Evolutionary conservation across 2,329 filamentous ascomycete genomes (phyloP), one percentile per base, ranked within the genome.

Genomic region (Ophiosphaerella narmari): DNA sequence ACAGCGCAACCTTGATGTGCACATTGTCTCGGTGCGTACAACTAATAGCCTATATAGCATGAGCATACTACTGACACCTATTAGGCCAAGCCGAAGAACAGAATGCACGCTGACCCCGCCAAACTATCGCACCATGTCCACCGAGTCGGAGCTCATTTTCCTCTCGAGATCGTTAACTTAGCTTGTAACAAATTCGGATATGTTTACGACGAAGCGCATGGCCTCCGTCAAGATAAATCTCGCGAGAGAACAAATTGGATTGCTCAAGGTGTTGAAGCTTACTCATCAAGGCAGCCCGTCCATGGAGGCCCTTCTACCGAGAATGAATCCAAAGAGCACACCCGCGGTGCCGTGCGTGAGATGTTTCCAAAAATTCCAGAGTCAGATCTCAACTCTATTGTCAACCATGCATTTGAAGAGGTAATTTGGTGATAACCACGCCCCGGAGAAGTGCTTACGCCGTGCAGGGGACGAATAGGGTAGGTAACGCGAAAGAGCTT

Each of bases 321-420:
- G 36, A 62, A 75, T 29, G 78, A 77, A 12, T 78, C 81, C 41
- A 81, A 82, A 51, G 78, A 80, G n/a, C 78, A 84, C 62, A 81
- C 85, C 42, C 75, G 79, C 51, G 79, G 80, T 45, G 81, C 82
- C 9, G 80, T 87, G 42, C 80, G 77, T 53, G 84, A 87, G 61
- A 73, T 86, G 24, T 86, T 86, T 57, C 84, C 84, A 4, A 84
- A 81, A 52, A 86, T 86, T 23, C 84, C 84, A 2, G 77, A 82
- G 43, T 74, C 77, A 46, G 82, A 86, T 64, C 64, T 85, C 8
- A 75, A 80, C 39, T 75, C 78, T 44, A 85, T 87, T 49, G 80
- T 86, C 56, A 78, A 80, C 53, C 83, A 81, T 50, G 82, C 84
- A 24, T 86, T 86, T 71, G 77, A 82, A 70, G 79, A 83, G 75